Evolutionary conservation across 1,139 yeast genomes (phyloP).

Genomic region (Oligophagozyma castellii): DNA sequence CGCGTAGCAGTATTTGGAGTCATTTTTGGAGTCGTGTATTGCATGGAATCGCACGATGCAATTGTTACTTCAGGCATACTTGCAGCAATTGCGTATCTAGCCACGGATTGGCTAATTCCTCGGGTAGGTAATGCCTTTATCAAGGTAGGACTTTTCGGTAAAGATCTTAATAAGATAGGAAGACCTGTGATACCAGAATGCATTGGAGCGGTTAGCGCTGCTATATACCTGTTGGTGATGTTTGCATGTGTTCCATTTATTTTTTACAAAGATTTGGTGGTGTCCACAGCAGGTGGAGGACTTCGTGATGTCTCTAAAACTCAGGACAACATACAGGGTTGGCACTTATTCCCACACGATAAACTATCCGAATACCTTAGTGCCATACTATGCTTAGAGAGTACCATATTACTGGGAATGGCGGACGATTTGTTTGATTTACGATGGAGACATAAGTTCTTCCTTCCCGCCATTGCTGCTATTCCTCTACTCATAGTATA

Average conservation of each 20-base stretch:
- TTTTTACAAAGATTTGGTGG: conserved; percentile 66
- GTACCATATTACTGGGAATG: conserved; percentile 74
- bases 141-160: conserved; percentile 69
- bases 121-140: conserved; percentile 51
- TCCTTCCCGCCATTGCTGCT: conserved; percentile 87
- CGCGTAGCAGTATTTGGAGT: no score
- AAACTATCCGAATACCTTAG: conserved; percentile 77
- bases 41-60: no score
- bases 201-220: conserved; percentile 78
- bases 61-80: conserved; percentile 50
- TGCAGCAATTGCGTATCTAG: conserved; percentile 48
- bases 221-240: conserved; percentile 69
- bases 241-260: conserved; percentile 79
- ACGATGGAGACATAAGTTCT: conserved; percentile 94
- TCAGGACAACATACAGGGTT: conserved; percentile 5
- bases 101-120: conserved; percentile 53
- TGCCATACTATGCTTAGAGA: conserved; percentile 69
- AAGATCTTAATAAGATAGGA: conserved; percentile 62
- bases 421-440: conserved; percentile 92
- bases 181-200: conserved; percentile 76
- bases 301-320: conserved; percentile 30
- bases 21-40: no score
- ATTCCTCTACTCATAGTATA: conserved; percentile 84
- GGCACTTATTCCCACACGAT: conserved; percentile 57
- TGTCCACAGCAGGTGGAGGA: conserved; percentile 43